These are phyloP conservation scores for Pichia sp. DNA, from an alignment of 1,139 yeast genomes.

Conservation along the genomic window DNA sequence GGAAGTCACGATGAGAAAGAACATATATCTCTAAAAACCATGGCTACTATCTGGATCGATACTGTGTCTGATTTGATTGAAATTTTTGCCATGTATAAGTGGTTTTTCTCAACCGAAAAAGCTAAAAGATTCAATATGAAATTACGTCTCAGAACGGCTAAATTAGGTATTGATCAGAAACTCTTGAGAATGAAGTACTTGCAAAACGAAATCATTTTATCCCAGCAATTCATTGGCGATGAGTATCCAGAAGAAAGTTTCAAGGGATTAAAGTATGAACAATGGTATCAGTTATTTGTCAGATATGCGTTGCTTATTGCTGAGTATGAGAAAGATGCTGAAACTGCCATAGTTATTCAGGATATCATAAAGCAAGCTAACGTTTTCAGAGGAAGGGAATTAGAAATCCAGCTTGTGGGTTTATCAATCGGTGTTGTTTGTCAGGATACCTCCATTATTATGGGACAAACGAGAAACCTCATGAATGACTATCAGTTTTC, in stretches of 20 bases:
- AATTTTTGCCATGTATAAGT: constrained; percentile 67
- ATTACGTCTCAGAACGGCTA: constrained; percentile 52
- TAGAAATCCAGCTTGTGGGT: constrained; percentile 55
- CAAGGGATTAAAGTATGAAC: constrained; percentile 68
- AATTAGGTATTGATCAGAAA: constrained; percentile 64
- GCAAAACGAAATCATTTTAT: constrained; percentile 53
- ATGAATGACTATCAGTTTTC: constrained; percentile 69
- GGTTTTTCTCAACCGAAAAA: constrained; percentile 72
- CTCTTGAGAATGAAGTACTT: constrained; percentile 59
- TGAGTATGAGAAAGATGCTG: constrained; percentile 48
- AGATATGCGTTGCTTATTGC: constrained; percentile 66
- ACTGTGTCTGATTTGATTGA: constrained; percentile 78
- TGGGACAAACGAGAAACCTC: constrained; percentile 53
- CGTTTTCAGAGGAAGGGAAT: constrained; percentile 54
- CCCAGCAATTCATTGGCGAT: constrained; percentile 30
- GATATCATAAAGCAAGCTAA: constrained; percentile 71
- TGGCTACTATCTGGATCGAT: constrained; percentile 76
- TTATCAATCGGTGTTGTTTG: constrained; percentile 57
- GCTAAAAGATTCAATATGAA: constrained; percentile 65
- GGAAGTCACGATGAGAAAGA: constrained; percentile 31
- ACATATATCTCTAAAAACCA: constrained; percentile 31
- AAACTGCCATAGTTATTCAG: constrained; percentile 63
- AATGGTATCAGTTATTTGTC: constrained; percentile 83
- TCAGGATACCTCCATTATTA: constrained; percentile 44
- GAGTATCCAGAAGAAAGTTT: constrained; percentile 47